Evolutionary conservation across 2,329 filamentous ascomycete genomes (phyloP), one percentile per base, ranked within the genome.

Genomic region (Neonectria neomacrospora): DNA sequence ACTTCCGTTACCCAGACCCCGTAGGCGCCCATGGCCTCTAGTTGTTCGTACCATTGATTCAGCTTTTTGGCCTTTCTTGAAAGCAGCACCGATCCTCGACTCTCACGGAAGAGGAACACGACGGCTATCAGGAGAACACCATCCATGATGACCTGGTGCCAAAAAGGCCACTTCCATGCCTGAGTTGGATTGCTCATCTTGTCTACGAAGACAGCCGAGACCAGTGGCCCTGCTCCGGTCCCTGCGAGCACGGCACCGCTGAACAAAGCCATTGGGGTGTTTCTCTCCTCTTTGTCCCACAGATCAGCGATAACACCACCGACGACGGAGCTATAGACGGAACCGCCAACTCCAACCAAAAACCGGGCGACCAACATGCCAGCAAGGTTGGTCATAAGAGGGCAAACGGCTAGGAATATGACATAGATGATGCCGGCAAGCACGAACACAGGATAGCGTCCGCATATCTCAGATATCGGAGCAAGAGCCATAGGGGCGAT

Each of bases 281-380:
- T 97, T 34, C 95, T 85, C 47, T 92, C 89, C 63, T 91, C 81
- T 10, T 92, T 88, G 51, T 90, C 87, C 80, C 94, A 97, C 62
- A 97, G 86, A 73, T 97, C 94, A 54, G 91, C 91, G 42, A 97
- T 90, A 4, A 97, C 91, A 3, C 94, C 94, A n/a, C 94, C 94
- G 0, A 97, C 91, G 85, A 97, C 94, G 22, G 93, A 96, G 47
- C 91, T 93, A 74, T 96, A 97, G 0, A 85, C 89, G 52, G 90
- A 93, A 6, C 88, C 90, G 7, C 91, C 92, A n/a, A 89, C 87
- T 1, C 94, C 94, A 10, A 89, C 86, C 50, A 96, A 83, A 74
- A 97, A 91, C 1, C 94, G 87, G 0, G 89, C 86, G 2, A 94
- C 79, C 0, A 97, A 77, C 85, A 97, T 91, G 3, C 91, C 93